Evolutionary conservation across 2,329 filamentous ascomycete genomes (phyloP).

Genomic region (Aspergillus sp.): DNA sequence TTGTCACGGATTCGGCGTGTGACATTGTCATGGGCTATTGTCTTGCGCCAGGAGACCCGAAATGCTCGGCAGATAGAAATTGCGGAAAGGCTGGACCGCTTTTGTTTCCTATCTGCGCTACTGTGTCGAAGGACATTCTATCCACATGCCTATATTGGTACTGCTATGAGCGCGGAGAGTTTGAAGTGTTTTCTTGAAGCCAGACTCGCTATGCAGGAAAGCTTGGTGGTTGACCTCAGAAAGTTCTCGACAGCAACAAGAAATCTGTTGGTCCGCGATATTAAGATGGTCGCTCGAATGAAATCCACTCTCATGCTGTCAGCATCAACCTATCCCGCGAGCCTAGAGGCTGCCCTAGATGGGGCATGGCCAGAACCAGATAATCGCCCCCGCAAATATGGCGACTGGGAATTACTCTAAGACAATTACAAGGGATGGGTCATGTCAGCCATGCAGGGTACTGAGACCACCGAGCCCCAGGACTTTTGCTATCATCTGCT

Average conservation of each 20-base stretch:
- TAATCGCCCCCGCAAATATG: constrained; percentile 16
- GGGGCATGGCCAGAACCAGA: constrained; percentile 45
- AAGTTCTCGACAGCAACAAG: constrained; percentile 35
- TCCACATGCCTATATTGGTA: constrained; percentile 5
- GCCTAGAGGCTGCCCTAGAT: constrained; percentile 38
- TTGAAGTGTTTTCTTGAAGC: constrained; percentile 37
- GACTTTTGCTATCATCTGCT: constrained; percentile 47
- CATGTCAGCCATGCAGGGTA: constrained; percentile 26
- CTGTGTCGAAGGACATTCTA: constrained; percentile 54
- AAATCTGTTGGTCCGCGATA: constrained; percentile 48
- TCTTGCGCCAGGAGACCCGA: constrained; percentile 49
- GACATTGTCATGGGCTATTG: constrained; percentile 51
- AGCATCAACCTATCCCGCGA: constrained; percentile 28
- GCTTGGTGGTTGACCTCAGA: constrained; percentile 38
- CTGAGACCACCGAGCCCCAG: constrained; percentile 32
- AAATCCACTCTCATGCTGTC: constrained; percentile 34
- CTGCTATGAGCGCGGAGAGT: constrained; percentile 6
- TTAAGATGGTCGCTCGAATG: constrained; percentile 45
- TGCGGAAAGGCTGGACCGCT: constrained; percentile 42
- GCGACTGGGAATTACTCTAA: constrained; percentile 22
- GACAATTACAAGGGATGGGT: constrained; percentile 32
- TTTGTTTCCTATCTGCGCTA: constrained; percentile 56
- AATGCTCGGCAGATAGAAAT: constrained; percentile 38
- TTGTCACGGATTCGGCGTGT: constrained; percentile 46
- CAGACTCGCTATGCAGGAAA: constrained; percentile 51